A percentile compares a stretch with the other conserved stretches of the same genome.
Evolutionary conservation across 140 eudicot genomes (phyloP).

Genomic region (Cichorium intybus): DNA sequence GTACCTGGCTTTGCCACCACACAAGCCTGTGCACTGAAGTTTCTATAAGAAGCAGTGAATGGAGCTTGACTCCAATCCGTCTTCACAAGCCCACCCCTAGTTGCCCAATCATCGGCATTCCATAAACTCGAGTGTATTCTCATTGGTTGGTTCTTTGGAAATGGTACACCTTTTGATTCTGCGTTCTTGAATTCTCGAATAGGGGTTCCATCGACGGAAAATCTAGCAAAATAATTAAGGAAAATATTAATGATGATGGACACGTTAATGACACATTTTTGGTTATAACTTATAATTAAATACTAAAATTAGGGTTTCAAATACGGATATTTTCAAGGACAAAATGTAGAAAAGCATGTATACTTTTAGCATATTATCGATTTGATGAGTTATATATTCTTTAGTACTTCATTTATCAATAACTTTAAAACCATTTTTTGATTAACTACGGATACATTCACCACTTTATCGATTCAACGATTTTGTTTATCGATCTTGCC

Average conservation of each 20-base stretch:
- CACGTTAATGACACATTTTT: not conserved
- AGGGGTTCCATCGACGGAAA: slow-evolving; percentile 48
- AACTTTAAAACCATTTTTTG: too few relatives aligned
- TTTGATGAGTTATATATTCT: too few relatives aligned
- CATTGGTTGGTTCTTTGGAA: slow-evolving; percentile 50
- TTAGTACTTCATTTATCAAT: not conserved
- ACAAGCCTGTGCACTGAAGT: slow-evolving; percentile 21
- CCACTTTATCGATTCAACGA: not conserved
- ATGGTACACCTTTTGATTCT: slow-evolving; percentile 40
- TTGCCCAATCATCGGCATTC: too few relatives aligned
- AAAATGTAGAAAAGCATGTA: too few relatives aligned
- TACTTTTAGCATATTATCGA: too few relatives aligned
- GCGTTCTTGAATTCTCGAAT: slow-evolving; percentile 46
- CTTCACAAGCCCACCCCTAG: slow-evolving; percentile 55
- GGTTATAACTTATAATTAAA: too few relatives aligned
- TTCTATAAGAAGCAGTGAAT: slow-evolving; percentile 42
- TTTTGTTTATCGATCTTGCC: too few relatives aligned
- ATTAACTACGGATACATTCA: too few relatives aligned
- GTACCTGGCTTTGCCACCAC: slow-evolving; percentile 1
- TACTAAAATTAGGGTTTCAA: too few relatives aligned
- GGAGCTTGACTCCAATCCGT: slow-evolving; percentile 57
- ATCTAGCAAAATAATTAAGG: slow-evolving; percentile 12
- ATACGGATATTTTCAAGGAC: too few relatives aligned
- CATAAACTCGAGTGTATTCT: slow-evolving; percentile 48
- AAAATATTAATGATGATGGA: not conserved